Evolutionary conservation across 768 basidiomycete genomes (phyloP), one percentile per base, ranked within the genome.

Genomic region (Suillus discolor): DNA sequence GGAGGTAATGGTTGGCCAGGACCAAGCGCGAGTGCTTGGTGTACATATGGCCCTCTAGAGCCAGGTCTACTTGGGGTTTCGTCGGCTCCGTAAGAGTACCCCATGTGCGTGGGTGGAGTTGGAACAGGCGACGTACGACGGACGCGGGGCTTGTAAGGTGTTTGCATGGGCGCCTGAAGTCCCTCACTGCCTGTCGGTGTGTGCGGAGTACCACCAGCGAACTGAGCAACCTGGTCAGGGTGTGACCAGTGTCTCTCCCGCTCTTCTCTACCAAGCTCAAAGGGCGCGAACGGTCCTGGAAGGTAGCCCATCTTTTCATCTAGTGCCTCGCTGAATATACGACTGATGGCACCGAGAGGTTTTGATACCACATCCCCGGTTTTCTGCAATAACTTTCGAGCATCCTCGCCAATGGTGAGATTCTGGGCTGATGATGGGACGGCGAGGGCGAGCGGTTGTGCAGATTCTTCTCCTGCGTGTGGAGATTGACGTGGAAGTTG

Each of bases 281-380:
- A 85, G 0, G 89, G 89, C 4, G 86, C 87, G 66, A 91, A 90
- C 2, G 89, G 89, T 0, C 88, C 89, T 1, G 89, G 89, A 6
- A 89, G 81, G 72, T 86, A 87, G 1, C 85, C 77, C 59, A 90
- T 78, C 68, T 87, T 87, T 68, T 86, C 88, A 70, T 94, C 92
- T 13, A 95, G 78, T 0, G 93, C 94, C 54, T 92, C 92, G 66
- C 86, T 92, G 74, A 97, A 90, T 67, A 97, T 95, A 61, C 92
- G 87, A 20, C 94, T 86, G 61, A 97, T 91, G 2, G 95, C 93
- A 68, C 82, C 92, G n/a, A 97, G 83, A 4, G 95, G 95, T 74
- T 94, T 95, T 9, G 92, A 94, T 64, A 97, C 90, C 0, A 88
- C 92, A 73, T 95, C 93, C 9, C 95, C 94, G 0, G 96, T 97